Evolutionary conservation across 1,139 yeast species (phyloP), one percentile per base, ranked within the genome.

Genomic region (Debaryomyces udenii): DNA sequence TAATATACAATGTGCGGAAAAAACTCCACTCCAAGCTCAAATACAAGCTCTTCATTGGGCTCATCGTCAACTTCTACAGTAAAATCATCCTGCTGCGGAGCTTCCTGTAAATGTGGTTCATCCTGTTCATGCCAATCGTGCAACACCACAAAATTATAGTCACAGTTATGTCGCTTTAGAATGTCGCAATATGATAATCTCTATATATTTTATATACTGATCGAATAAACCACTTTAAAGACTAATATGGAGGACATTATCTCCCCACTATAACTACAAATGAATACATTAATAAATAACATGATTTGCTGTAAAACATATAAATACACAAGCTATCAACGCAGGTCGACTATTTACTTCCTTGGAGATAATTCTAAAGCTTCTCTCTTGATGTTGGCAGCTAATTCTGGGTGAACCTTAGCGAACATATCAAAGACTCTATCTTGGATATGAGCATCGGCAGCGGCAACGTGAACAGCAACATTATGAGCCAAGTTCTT

Each of bases 401-500:
- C 88, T 62, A 91, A 78, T 44, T 78, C 83, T 40, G 80, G 74
- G 56, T 80, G 76, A 41, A 90, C 95, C 68, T 83, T 83, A 47
- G 76, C 61, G 62, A 91, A 91, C 80, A 85, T 80, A 47, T 76
- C 88, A 57, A 85, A 76, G 29, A 88, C 95, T 50, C 84, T 74
- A 61, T 88, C 90, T 73, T 87, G 96, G 52, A 89, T 81, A 42
- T 74, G 78, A 41, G 86, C 83, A 52, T 79, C 78, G 28, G 96
- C 96, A 53, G 64, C 78, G 34, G 75, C 57, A 35, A 80, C 85
- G 62, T 90, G 96, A 27, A 71, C 84, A 33, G 96, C 83, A 51
- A 91, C 75, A 64, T 93, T 91, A 67, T 86, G 87, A 38, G 93
- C 88, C 63, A 91, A 75, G 58, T 87, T 81, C 57, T 78, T 80